Evolutionary conservation across 306 rosid species (phyloP).

Genomic region (Glycine soja): DNA sequence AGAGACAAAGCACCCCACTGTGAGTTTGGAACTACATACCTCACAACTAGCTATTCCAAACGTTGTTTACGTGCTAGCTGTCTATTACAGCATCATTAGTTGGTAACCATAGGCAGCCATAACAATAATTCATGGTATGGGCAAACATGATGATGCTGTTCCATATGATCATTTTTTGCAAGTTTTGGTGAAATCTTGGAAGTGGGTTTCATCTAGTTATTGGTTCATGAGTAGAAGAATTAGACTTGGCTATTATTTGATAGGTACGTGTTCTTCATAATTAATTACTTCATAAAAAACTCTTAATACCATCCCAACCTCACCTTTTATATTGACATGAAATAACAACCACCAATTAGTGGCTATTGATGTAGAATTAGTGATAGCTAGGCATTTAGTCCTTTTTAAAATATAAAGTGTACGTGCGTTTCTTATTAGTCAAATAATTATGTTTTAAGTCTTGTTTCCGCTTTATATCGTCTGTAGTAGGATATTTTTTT

Average conservation of each 20-base stretch:
- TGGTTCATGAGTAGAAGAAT: not conserved
- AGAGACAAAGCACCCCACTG: conserved; percentile 2
- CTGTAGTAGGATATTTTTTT: no score
- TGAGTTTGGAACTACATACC: conserved; percentile 16
- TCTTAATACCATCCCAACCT: conserved; percentile 5
- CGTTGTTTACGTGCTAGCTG: not conserved
- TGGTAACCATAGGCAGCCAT: conserved; percentile 22
- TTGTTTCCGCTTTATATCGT: no score
- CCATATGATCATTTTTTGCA: not conserved
- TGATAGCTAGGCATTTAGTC: conserved; percentile 23
- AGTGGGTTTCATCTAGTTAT: conserved; percentile 14
- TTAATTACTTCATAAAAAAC: conserved; percentile 12
- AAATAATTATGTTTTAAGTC: conserved; percentile 8
- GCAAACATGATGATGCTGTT: conserved; percentile 13
- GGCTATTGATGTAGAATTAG: not conserved
- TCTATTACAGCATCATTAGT: no score
- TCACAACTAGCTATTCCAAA: not conserved
- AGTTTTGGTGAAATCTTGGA: conserved; percentile 4
- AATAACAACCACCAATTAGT: conserved; percentile 35
- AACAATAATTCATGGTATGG: conserved; percentile 15
- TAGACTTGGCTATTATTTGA: conserved; percentile 4
- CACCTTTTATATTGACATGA: not conserved
- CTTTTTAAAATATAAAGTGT: not conserved
- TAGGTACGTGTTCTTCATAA: not conserved
- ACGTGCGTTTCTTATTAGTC: not conserved